A percentile compares a stretch with the other conserved stretches of the same genome.
phyloP scores from a whole-genome alignment of 805 yeast genomes.

The Metschnikowia kunwiensis region DNA sequence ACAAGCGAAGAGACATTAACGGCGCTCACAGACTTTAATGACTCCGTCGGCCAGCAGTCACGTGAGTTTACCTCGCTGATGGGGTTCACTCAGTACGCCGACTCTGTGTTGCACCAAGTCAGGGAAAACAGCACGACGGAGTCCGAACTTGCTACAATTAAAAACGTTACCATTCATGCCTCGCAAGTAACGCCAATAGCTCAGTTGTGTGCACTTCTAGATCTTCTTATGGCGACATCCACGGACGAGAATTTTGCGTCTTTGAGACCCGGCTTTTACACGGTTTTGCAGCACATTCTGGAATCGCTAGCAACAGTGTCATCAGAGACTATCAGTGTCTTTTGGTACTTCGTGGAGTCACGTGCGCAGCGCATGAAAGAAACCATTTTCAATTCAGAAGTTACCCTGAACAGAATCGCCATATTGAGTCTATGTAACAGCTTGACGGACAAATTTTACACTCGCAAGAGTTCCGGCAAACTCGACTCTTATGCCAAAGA shows the following conservation, averaged over 20 bases:
- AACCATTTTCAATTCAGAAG: conserved; percentile 26
- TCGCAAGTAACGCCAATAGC: conserved; percentile 8
- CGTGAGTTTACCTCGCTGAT: conserved; percentile 21
- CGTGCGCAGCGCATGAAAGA: conserved; percentile 23
- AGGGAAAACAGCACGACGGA: no score
- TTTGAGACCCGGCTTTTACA: conserved; percentile 26
- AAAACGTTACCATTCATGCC: neutral
- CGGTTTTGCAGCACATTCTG: conserved; percentile 23
- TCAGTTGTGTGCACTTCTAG: conserved; percentile 25
- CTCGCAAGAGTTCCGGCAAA: conserved; percentile 20
- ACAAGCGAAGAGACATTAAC: conserved; percentile 8
- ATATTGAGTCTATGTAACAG: conserved; percentile 39
- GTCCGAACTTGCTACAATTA: no score
- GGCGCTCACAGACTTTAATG: conserved; percentile 23
- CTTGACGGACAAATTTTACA: conserved; percentile 32
- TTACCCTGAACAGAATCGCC: conserved; percentile 36
- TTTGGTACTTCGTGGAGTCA: conserved; percentile 40
- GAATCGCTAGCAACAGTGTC: conserved; percentile 24
- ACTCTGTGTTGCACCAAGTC: conserved; percentile 6
- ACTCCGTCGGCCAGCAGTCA: conserved; percentile 20
- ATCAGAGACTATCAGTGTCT: conserved; percentile 19
- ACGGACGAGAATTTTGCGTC: conserved; percentile 12
- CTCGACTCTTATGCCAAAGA: conserved; percentile 35
- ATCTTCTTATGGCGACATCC: conserved; percentile 24
- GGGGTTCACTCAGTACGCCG: conserved; percentile 22